Conservation (phyloP, 768 basidiomycete genomes). For the Mycena indigotica region DNA sequence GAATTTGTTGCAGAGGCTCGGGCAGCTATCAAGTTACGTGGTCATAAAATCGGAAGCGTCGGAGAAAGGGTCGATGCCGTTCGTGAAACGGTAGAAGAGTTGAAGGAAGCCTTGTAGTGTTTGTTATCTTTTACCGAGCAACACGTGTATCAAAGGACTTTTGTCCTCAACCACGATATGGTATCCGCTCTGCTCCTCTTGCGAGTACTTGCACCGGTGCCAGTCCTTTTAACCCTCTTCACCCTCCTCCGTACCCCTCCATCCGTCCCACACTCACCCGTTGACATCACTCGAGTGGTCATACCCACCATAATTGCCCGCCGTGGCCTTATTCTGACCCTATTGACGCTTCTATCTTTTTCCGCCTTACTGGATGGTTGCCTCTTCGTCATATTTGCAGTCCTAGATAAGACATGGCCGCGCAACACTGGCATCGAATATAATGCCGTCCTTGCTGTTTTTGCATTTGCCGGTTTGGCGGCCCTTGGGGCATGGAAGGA, state of each 20-base stretch:
- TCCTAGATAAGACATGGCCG: slow-evolving; percentile 70
- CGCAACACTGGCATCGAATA: slow-evolving; percentile 63
- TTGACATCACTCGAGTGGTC: slow-evolving; percentile 78
- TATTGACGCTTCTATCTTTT: slow-evolving; percentile 69
- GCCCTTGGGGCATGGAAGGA: slow-evolving; percentile 82
- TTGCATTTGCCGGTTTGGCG: slow-evolving; percentile 72
- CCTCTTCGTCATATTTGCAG: slow-evolving; percentile 63
- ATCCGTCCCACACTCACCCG: slow-evolving; percentile 45
- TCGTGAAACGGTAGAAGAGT: slow-evolving; percentile 56
- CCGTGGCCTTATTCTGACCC: slow-evolving; percentile 68
- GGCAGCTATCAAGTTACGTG: slow-evolving; percentile 55
- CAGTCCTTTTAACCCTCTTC: slow-evolving; percentile 63
- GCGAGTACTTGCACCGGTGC: slow-evolving; percentile 67
- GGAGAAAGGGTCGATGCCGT: slow-evolving; percentile 58
- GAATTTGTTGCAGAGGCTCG: slow-evolving; percentile 63
- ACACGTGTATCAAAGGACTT: background rate
- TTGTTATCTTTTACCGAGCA: background rate
- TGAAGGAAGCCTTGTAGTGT: slow-evolving; percentile 39
- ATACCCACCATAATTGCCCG: slow-evolving; percentile 74
- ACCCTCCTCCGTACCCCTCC: slow-evolving; percentile 58
- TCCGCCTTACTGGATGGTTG: slow-evolving; percentile 81
- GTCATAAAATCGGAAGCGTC: slow-evolving; percentile 53
- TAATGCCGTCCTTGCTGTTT: slow-evolving; percentile 66
- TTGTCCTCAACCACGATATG: slow-evolving; percentile 37
- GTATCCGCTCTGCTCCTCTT: slow-evolving; percentile 48